A percentile compares a stretch with the other conserved stretches of the same genome.
These are phyloP conservation scores for Candida yuanshanica DNA, from an alignment of 805 yeast species.

Conservation along the genomic window DNA sequence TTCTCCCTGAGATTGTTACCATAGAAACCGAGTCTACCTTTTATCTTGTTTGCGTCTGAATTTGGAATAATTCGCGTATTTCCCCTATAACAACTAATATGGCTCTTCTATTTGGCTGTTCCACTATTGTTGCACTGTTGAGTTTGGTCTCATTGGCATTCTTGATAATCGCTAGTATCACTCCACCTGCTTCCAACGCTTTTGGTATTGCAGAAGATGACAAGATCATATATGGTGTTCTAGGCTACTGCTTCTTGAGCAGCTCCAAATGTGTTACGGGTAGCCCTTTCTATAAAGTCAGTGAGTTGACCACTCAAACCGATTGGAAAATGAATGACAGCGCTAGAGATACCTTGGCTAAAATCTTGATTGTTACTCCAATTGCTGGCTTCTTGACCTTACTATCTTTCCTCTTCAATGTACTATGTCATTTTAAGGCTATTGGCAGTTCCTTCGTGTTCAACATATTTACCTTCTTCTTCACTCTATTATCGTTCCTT, in stretches of 20 bases:
- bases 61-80: not conserved
- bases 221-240: slow-evolving; percentile 49
- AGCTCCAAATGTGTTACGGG: slow-evolving; percentile 35
- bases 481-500: slow-evolving; percentile 45
- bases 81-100: slow-evolving; percentile 1
- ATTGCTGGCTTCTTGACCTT: slow-evolving; percentile 62
- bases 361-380: slow-evolving; percentile 55
- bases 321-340: slow-evolving; percentile 44
- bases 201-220: slow-evolving; percentile 46
- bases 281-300: slow-evolving; percentile 36
- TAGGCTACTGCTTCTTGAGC: slow-evolving; percentile 52
- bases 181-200: slow-evolving; percentile 50
- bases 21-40: not conserved
- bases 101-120: slow-evolving; percentile 33
- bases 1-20: not conserved
- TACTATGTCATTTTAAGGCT: slow-evolving; percentile 28
- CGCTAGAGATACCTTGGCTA: slow-evolving; percentile 47
- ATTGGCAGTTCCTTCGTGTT: slow-evolving; percentile 22
- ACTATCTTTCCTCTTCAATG: slow-evolving; percentile 33
- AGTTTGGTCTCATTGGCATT: slow-evolving; percentile 55
- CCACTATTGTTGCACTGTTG: slow-evolving; percentile 37
- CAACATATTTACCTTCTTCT: slow-evolving; percentile 39
- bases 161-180: slow-evolving; percentile 52
- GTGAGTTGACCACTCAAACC: slow-evolving; percentile 23
- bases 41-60: not conserved